Percentiles rank a stretch among this genome's conserved stretches.
Evolutionary conservation across 2,329 filamentous ascomycete species (phyloP).

Genomic region (Diaporthe batatas): DNA sequence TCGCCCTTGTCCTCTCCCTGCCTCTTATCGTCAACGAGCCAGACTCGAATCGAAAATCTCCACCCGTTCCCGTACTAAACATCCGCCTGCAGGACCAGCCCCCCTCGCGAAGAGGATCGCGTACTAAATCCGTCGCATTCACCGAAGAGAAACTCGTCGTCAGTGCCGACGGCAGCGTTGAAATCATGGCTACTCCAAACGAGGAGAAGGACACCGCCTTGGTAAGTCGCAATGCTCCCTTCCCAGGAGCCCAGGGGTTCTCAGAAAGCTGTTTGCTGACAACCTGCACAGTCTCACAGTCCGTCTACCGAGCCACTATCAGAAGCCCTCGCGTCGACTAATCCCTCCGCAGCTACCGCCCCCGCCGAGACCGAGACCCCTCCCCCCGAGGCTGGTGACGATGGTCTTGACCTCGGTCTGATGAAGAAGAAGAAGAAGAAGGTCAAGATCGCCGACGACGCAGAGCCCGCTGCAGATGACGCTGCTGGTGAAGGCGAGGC

Average conservation of each 20-base stretch:
- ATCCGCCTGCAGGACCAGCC: slow-evolving; percentile 46
- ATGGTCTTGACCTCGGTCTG: slow-evolving; percentile 64
- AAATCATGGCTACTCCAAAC: slow-evolving; percentile 76
- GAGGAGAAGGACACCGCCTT: slow-evolving; percentile 85
- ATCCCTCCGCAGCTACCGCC: slow-evolving; percentile 39
- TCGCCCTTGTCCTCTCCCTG: background rate
- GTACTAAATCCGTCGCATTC: slow-evolving; percentile 91
- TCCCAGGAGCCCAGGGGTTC: background rate
- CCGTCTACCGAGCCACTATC: slow-evolving; percentile 42
- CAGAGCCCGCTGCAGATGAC: slow-evolving; percentile 66
- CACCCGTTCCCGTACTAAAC: slow-evolving; percentile 42
- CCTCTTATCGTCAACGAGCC: slow-evolving; percentile 28
- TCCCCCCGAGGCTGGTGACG: slow-evolving; percentile 73
- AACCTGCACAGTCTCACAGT: slow-evolving; percentile 40
- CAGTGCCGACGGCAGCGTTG: slow-evolving; percentile 89
- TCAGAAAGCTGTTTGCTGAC: slow-evolving; percentile 31
- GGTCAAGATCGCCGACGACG: slow-evolving; percentile 63
- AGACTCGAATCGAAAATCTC: slow-evolving; percentile 3
- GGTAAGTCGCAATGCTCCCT: slow-evolving; percentile 24
- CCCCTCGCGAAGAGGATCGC: slow-evolving; percentile 74
- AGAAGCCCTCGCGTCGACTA: slow-evolving; percentile 43
- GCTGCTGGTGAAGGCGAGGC: slow-evolving; percentile 57
- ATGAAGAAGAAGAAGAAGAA: slow-evolving; percentile 87
- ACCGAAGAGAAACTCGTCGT: slow-evolving; percentile 89
- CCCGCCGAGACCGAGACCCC: slow-evolving; percentile 55